phyloP scores from a whole-genome alignment of 371 early-diverging fungal genomes.

The Apophysomyces elegans region DNA sequence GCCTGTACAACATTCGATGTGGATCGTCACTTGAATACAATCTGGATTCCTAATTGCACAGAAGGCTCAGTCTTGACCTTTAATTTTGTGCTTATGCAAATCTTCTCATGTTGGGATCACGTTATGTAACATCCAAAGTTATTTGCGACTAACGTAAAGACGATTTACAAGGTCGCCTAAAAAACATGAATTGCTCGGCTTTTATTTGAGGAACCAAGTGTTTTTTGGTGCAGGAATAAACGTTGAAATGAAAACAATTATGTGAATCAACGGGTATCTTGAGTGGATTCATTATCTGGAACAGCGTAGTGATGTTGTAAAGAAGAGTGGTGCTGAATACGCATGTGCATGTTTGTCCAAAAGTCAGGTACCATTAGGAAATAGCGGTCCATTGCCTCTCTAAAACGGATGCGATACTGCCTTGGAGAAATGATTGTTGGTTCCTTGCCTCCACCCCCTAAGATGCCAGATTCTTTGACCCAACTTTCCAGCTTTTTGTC shows the following conservation, averaged over 20 bases:
- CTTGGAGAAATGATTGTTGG: conserved; percentile 96
- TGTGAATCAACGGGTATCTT: background rate
- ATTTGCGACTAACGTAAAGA: no score
- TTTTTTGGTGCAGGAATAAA: no score
- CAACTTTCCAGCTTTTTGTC: conserved; percentile 94
- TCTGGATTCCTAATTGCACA: no score
- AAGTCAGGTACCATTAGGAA: conserved; percentile 80
- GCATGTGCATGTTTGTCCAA: conserved; percentile 35
- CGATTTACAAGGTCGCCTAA: no score
- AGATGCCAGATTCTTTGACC: conserved; percentile 90
- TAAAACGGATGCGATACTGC: conserved; percentile 90
- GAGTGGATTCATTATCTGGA: background rate
- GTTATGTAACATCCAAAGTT: no score
- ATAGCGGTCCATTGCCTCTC: conserved; percentile 90
- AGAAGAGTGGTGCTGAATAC: background rate
- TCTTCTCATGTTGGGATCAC: no score
- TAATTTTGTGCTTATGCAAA: no score
- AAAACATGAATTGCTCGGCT: no score
- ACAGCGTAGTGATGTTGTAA: background rate
- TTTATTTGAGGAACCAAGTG: no score
- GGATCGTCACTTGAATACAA: no score
- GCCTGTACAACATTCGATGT: no score
- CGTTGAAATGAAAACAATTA: background rate
- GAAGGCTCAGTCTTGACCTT: no score
- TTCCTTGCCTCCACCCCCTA: conserved; percentile 85